phyloP scores from a whole-genome alignment of 2,329 filamentous ascomycete genomes.

The Aspergillus melleus region DNA sequence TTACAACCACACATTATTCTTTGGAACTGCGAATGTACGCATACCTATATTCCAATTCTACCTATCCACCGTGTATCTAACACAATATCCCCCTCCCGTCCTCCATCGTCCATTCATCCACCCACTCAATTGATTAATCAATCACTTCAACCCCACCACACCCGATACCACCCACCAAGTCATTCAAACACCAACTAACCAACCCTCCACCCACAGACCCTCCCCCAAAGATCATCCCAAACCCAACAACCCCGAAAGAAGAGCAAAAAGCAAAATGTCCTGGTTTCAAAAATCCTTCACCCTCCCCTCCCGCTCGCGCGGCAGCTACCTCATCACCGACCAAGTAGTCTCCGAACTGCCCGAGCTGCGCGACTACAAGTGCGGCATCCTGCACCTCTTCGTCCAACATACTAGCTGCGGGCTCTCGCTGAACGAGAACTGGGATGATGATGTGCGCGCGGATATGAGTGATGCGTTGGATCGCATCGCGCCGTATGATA shows the following conservation, averaged over 20 bases:
- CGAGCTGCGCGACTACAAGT: constrained; percentile 79
- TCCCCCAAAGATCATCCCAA: constrained; percentile 9
- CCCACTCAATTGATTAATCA: no score
- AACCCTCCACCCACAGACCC: background rate
- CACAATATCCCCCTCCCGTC: no score
- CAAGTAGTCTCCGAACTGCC: constrained; percentile 69
- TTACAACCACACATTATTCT: no score
- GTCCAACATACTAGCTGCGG: constrained; percentile 94
- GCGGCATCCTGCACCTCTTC: constrained; percentile 85
- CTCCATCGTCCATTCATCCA: no score
- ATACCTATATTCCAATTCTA: no score
- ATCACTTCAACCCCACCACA: no score
- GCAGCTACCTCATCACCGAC: constrained; percentile 87
- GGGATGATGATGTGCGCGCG: constrained; percentile 76
- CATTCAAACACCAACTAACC: background rate
- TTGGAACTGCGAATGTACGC: no score
- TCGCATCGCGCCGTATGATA: constrained; percentile 81
- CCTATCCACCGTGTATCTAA: no score
- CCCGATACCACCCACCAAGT: no score
- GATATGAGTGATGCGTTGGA: constrained; percentile 96
- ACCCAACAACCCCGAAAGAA: background rate
- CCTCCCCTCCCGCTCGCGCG: constrained; percentile 73
- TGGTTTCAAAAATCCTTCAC: constrained; percentile 86
- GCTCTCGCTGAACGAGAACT: constrained; percentile 90
- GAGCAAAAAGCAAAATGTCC: constrained; percentile 46